Evolutionary conservation across 805 yeast species (phyloP), one percentile per base, ranked within the genome.

Genomic region (Candida quercuum): DNA sequence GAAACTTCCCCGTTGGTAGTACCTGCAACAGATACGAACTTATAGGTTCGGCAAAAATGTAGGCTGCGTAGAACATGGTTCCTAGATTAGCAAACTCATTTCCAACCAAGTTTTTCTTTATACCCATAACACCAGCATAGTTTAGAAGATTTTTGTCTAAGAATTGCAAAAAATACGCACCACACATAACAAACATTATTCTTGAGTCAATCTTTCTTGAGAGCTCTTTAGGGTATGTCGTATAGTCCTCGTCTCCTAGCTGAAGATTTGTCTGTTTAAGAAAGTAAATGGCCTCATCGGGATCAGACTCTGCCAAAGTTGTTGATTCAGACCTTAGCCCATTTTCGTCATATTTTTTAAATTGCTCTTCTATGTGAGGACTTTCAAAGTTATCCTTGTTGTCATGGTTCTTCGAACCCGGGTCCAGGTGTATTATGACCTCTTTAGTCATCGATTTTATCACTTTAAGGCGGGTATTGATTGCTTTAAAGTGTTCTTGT

Each of bases 71-170:
- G 42, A 74, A 67, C 14, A 74, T 72, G 1, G 81, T 74, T 23
- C 75, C 71, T 35, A 75, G 51, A 46, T 74, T 67, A 17, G 76
- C 69, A 48, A 69, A 76, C 35, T 76, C 72, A 28, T 73, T 64
- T 6, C 69, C 62, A 27, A 61, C 59, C 42, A 75, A 60, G 47
- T 74, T 65, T 3, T 62, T 52, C 48, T 69, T 72, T 46, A 78
- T 74, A 1, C 83, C 83, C 81, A 78, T 73, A 1, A 78, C 77
- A 13, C 79, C 79, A 3, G 84, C 79, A 49, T 77, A 75, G 44
- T 77, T 76, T 28, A 74, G 56, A 35, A 78, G 56, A n/a, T 74
- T 66, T 48, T 78, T 78, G 46, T 78, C 85, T 39, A 77, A 57
- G 46, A 74, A 74, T 59, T 77, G 81, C 14, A 76, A 56, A 39